These are phyloP conservation scores for Calocybe cyanea DNA, from an alignment of 768 basidiomycete species.

Conservation along the genomic window DNA sequence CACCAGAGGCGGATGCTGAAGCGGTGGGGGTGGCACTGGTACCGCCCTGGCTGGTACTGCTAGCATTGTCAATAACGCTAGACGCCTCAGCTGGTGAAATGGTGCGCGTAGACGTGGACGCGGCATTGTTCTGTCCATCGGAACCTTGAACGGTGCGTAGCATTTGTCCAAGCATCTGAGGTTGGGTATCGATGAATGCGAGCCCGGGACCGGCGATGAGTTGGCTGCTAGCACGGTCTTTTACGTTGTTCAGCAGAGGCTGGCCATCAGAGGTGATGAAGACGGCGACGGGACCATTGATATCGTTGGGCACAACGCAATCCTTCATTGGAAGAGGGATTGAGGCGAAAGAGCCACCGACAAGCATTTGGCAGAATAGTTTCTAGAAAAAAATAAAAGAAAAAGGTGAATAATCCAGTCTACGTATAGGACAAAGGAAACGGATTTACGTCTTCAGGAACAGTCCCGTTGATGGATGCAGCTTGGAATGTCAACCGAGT, in stretches of 20 bases:
- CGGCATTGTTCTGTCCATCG: background rate
- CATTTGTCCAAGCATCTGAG: conserved; percentile 48
- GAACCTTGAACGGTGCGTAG: conserved; percentile 25
- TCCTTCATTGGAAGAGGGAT: conserved; percentile 54
- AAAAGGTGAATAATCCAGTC: no score
- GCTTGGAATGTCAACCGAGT: conserved; percentile 62
- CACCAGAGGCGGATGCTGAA: no score
- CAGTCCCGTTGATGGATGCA: conserved; percentile 47
- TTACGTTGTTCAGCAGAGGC: conserved; percentile 60
- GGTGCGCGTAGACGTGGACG: conserved; percentile 14
- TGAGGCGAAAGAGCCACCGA: conserved; percentile 54
- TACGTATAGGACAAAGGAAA: background rate
- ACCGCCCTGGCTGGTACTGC: conserved; percentile 16
- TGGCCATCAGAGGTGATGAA: conserved; percentile 62
- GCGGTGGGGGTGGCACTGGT: conserved; percentile 8
- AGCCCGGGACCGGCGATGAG: conserved; percentile 72
- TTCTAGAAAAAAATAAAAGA: no score
- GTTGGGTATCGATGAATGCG: conserved; percentile 59
- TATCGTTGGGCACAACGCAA: conserved; percentile 61
- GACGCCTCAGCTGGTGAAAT: conserved; percentile 21
- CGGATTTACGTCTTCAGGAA: conserved; percentile 36
- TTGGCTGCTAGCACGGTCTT: conserved; percentile 47
- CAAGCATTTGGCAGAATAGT: conserved; percentile 73
- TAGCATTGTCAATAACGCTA: conserved; percentile 17
- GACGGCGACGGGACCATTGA: conserved; percentile 74